Base-by-base conservation (phyloP, 1,139 yeast species). In the Hemisphaericaspora lyxosophila region DNA sequence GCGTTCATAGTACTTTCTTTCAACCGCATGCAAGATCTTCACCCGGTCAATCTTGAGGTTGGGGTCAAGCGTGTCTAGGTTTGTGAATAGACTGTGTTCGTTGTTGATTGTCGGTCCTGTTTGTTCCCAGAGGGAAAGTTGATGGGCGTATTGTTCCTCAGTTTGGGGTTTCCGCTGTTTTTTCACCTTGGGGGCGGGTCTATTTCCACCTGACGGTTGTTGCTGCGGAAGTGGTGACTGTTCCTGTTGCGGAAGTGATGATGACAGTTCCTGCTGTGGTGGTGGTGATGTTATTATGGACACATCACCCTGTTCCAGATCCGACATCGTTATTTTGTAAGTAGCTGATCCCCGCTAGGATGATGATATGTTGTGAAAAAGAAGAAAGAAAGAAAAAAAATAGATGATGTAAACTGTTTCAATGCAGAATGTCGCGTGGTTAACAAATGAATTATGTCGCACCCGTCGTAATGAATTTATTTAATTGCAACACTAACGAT, bases 61-160 rank as follows among this genome's bases (percentile, higher is more conserved):
- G 4, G 52, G 41, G 31, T 62, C 59, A n/a, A 69, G 45, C 36
- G 38, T 8, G 24, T 51, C 42, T 28, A 56, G 38, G 47, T 38
- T 53, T 20, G 62, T 60, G 18, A 47, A 51, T 5, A 80, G 63
- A 79, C 82, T 77, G 23, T 64, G 59, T 4, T 57, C 61, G 0
- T 73, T 68, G 42, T 78, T 75, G 17, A 75, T 49, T 3, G 62
- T 59, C 0, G 87, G 87, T 0, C 88, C 88, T 1, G 60, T 43
- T 2, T 46, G 40, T 39, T 54, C 57, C 53, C 77, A 82, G 42
- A 67, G 70, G 2, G 39, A 30, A 40, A 62, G 59, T 49, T 83
- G 87, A 4, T 44, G 51, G 15, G 49, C 54, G 46, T 60, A 82
- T 36, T 74, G 80, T 42, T 76, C 84, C 30, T 72, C 77, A 1